These are phyloP conservation scores for Crucibulum parvulum DNA, from an alignment of 1,284 basidiomycete species.

Conservation along the genomic window DNA sequence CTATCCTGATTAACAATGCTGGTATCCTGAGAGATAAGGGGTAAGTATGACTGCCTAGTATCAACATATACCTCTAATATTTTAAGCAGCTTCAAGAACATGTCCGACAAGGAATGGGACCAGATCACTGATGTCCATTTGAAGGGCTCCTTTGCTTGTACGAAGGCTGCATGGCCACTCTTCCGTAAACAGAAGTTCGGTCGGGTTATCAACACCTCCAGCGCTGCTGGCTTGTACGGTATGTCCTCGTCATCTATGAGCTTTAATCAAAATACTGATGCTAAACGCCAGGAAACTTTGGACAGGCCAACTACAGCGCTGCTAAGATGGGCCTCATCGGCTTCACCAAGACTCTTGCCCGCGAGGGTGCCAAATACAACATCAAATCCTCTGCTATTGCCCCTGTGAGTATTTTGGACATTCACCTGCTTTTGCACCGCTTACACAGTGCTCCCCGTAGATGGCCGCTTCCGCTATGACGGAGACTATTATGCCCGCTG, in stretches of 20 bases:
- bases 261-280: background rate
- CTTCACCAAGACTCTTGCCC: conserved; percentile 92
- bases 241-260: conserved; percentile 14
- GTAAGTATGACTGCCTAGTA: conserved; percentile 45
- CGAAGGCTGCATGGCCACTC: conserved; percentile 95
- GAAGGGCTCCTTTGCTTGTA: conserved; percentile 95
- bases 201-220: conserved; percentile 91
- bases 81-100: conserved; percentile 82
- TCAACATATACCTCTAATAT: background rate
- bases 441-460: conserved; percentile 40
- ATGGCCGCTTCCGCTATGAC: conserved; percentile 96
- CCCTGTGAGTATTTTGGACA: conserved; percentile 65
- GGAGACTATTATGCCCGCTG: conserved; percentile 95
- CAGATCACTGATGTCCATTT: conserved; percentile 90
- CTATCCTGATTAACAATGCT: conserved; percentile 95
- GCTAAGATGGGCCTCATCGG: conserved; percentile 91
- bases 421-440: background rate
- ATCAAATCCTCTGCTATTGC: conserved; percentile 91
- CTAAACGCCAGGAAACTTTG: conserved; percentile 81
- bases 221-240: conserved; percentile 88
- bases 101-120: conserved; percentile 91
- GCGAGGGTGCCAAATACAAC: conserved; percentile 92
- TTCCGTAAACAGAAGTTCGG: conserved; percentile 97
- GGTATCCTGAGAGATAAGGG: conserved; percentile 89
- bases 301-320: conserved; percentile 93